Evolutionary conservation across 1,284 basidiomycete species (phyloP).

Genomic region (Trichosporon coremiiforme): DNA sequence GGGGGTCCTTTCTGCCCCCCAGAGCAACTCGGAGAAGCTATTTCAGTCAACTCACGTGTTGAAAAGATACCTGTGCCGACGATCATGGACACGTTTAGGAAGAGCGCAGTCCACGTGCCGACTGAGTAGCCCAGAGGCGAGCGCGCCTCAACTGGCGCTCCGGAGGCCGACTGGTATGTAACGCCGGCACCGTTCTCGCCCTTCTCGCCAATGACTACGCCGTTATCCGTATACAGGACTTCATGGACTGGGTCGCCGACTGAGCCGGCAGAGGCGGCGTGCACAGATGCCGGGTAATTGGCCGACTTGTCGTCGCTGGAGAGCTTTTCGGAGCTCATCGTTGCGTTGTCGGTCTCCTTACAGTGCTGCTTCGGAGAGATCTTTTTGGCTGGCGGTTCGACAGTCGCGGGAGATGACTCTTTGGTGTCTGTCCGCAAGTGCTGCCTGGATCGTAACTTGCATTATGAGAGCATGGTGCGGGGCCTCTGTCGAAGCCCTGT

Average conservation of each 20-base stretch:
- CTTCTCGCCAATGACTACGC: slow-evolving; percentile 29
- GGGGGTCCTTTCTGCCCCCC: too few species aligned
- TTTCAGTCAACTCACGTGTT: slow-evolving; percentile 29
- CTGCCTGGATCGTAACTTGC: too few species aligned
- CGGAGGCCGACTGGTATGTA: slow-evolving; percentile 34
- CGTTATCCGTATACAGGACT: background rate
- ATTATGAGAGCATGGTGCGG: too few species aligned
- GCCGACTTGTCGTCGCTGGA: background rate
- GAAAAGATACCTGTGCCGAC: slow-evolving; percentile 43
- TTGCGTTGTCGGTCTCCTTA: too few species aligned
- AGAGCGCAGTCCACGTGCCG: slow-evolving; percentile 32
- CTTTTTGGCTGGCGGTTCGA: too few species aligned
- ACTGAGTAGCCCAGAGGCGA: slow-evolving; percentile 36
- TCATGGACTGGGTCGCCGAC: background rate
- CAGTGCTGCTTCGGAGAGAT: too few species aligned
- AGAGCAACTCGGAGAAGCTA: too few species aligned
- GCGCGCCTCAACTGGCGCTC: slow-evolving; percentile 37
- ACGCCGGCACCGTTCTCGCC: slow-evolving; percentile 24
- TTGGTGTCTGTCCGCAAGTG: too few species aligned
- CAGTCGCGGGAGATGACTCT: too few species aligned
- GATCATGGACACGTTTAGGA: slow-evolving; percentile 36
- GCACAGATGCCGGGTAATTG: background rate
- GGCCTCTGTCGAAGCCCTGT: too few species aligned
- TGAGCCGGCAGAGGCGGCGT: background rate
- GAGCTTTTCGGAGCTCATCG: background rate